Evolutionary conservation across 2,329 filamentous ascomycete species (phyloP), one percentile per base, ranked within the genome.

Genomic region (Sporothrix humicola): DNA sequence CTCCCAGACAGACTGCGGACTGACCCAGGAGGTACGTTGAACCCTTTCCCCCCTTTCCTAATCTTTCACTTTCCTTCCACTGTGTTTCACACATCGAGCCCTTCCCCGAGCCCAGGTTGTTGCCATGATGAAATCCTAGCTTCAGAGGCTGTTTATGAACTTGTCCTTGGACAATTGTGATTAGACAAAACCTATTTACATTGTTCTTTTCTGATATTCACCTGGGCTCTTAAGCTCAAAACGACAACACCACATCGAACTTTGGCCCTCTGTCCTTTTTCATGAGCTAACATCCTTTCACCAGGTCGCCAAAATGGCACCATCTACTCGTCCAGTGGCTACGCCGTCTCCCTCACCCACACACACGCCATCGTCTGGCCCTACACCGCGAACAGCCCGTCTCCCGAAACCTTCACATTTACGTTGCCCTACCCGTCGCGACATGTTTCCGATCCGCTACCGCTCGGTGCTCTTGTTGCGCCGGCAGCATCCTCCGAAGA

Each of bases 281-380:
- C 31, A 13, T 26, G 20, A n/a, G 71, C 73, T 76, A 63, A 73
- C 71, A 50, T 46, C 54, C 15, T 59, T 73, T n/a, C 74, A 12
- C 8, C 77, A 93, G 91, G 84, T 74, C 86, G 86, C 76, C 89
- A 92, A 80, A 88, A 90, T 79, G 92, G 91, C 79, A 87, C 88
- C 46, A 85, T 94, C 74, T 89, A 89, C 81, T 88, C 87, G 56
- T 88, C 85, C 74, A 89, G 84, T 79, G 92, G 89, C 76, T 93
- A 95, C 79, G 95, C 93, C 68, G 86, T 98, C 73, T 91, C 90
- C 65, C 86, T 98, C 73, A 97, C 93, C 9, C 90, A 91, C 77
- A 90, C 91, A 8, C 91, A 95, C 79, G 96, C 95, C 77, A 88
- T 97, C 75, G 90, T 97, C 69, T 99, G 96, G 96, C 92, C 93